Evolutionary conservation across 495 filamentous ascomycete genomes (phyloP).

Genomic region (Pyrenula aspistea): DNA sequence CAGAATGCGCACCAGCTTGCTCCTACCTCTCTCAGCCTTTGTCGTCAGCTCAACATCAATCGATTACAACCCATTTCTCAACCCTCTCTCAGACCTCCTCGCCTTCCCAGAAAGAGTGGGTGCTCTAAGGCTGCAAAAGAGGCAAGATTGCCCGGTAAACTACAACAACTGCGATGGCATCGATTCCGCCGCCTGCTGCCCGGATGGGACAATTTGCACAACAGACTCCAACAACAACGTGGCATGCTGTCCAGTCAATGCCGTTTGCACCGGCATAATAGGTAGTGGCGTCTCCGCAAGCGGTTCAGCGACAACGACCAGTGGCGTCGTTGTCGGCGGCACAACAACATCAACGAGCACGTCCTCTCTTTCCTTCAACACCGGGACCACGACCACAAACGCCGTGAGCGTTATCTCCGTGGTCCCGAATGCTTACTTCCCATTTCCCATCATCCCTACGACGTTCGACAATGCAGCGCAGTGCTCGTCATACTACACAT

Average conservation of each 20-base stretch:
- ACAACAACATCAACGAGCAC: slow-evolving; percentile 15
- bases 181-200: slow-evolving; percentile 44
- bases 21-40: neutral
- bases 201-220: slow-evolving; percentile 37
- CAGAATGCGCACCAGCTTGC: neutral
- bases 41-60: neutral
- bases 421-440: slow-evolving; percentile 32
- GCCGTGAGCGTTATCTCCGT: slow-evolving; percentile 17
- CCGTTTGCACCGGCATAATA: slow-evolving; percentile 50
- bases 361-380: slow-evolving; percentile 1
- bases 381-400: slow-evolving; percentile 11
- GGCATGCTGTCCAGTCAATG: slow-evolving; percentile 52
- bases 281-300: slow-evolving; percentile 17
- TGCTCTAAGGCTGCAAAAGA: neutral
- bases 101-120: neutral
- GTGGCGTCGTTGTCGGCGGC: slow-evolving; percentile 24
- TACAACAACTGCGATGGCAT: slow-evolving; percentile 39
- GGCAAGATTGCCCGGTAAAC: slow-evolving; percentile 29
- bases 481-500: slow-evolving; percentile 55
- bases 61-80: neutral
- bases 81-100: neutral
- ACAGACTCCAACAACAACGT: slow-evolving; percentile 45
- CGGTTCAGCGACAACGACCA: slow-evolving; percentile 12
- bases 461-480: slow-evolving; percentile 47
- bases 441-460: slow-evolving; percentile 56